Conservation (phyloP, 768 basidiomycete genomes). For the Xerocomellus dryophilus region DNA sequence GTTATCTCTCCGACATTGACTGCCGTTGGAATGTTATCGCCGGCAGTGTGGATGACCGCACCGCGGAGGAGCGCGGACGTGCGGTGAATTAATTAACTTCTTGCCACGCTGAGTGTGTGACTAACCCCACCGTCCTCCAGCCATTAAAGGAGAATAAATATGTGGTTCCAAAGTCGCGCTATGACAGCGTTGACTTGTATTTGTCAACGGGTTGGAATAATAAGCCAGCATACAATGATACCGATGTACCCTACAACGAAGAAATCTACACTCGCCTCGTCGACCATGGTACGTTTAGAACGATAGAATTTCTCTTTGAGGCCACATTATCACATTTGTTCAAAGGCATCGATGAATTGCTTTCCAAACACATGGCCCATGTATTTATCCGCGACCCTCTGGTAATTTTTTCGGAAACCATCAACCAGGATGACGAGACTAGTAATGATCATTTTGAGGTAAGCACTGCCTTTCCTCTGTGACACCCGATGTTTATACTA, state of each 20-base stretch:
- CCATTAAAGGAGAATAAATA: slow-evolving; percentile 73
- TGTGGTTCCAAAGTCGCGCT: slow-evolving; percentile 92
- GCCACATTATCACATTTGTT: background rate
- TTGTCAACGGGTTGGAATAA: slow-evolving; percentile 85
- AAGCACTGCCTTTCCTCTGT: background rate
- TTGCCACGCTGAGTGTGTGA: slow-evolving; percentile 1
- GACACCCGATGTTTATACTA: background rate
- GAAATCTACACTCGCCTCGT: slow-evolving; percentile 68
- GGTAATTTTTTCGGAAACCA: slow-evolving; percentile 90
- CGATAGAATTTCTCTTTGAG: background rate
- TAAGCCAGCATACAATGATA: slow-evolving; percentile 93
- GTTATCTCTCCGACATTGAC: slow-evolving; percentile 94
- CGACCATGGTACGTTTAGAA: slow-evolving; percentile 56
- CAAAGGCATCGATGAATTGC: slow-evolving; percentile 77
- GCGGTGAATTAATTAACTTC: slow-evolving; percentile 46
- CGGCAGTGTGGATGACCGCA: slow-evolving; percentile 97
- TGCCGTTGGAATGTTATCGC: slow-evolving; percentile 99
- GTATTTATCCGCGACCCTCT: slow-evolving; percentile 97
- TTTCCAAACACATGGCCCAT: slow-evolving; percentile 92
- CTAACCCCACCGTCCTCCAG: slow-evolving; percentile 38
- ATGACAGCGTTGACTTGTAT: slow-evolving; percentile 94
- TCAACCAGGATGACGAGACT: slow-evolving; percentile 82
- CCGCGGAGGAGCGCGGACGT: slow-evolving; percentile 87
- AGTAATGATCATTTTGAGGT: slow-evolving; percentile 98
- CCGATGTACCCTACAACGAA: slow-evolving; percentile 72